Evolutionary conservation across 441 rosid species (phyloP), one percentile per base, ranked within the genome.

Genomic region (Pelargonium myrrhifolium): DNA sequence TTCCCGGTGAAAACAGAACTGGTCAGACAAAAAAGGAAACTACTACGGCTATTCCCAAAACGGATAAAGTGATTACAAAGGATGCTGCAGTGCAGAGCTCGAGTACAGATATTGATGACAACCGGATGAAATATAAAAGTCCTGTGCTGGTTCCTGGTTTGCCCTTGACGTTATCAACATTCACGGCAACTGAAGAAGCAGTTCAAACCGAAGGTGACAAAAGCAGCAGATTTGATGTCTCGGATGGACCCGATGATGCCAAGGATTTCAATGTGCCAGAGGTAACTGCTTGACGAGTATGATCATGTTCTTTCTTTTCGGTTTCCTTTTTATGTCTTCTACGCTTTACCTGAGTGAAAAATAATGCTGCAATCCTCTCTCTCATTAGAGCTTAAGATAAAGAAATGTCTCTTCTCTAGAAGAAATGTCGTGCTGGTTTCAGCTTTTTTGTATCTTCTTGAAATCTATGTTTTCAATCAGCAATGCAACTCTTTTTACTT

Each of bases 131-230:
- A 15, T 24, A 39, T 20, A 79, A 70, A 62, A 87, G 70, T 72
- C 81, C 88, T 51, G 84, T 89, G 72, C 81, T 86, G 74, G 89
- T 87, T 20, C 97, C 94, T 28, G 97, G 92, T 17, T 78, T 86
- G 76, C 58, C 76, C 61, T 69, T 28, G 3, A 28, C 82, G 37
- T 60, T 56, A 55, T 37, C 84, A 66, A 70, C 58, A 5, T 9
- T 45, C n/a, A 40, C 43, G 49, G 72, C 75, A 69, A 63, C 40
- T 28, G 85, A 83, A 73, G 76, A 75, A 61, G 37, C 68, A 28
- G 62, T 47, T 65, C 55, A 28, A 26, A 39, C 56, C 24, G 81
- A 77, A 66, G 67, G 40, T 14, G 68, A 70, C 62, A 64, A 59
- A 72, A 75, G 65, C 22, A 3, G 31, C 58, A 47, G 62, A 6